Evolutionary conservation across 805 yeast genomes (phyloP).

Genomic region (Tetrapisispora iriomotensis): DNA sequence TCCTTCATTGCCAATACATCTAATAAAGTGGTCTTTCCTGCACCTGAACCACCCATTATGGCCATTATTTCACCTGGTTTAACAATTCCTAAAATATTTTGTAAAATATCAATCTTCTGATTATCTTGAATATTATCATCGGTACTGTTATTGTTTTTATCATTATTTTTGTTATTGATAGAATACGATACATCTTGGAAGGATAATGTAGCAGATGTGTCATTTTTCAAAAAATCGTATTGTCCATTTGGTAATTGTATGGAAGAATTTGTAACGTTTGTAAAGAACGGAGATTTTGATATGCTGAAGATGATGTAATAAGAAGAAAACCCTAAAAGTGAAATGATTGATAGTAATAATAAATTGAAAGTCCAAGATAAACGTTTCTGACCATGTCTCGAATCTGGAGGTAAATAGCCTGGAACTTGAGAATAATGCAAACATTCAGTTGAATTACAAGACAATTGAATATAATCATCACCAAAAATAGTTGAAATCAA

Average conservation of each 20-base stretch:
- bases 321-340: slow-evolving; percentile 29
- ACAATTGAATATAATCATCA: slow-evolving; percentile 77
- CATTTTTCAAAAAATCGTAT: slow-evolving; percentile 35
- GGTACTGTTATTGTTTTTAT: too few relatives aligned
- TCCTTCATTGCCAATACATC: slow-evolving; percentile 81
- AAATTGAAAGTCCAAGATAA: slow-evolving; percentile 33
- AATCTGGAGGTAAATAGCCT: slow-evolving; percentile 62
- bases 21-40: slow-evolving; percentile 89
- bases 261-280: slow-evolving; percentile 14
- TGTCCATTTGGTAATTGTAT: slow-evolving; percentile 18
- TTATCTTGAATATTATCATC: slow-evolving; percentile 5
- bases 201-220: slow-evolving; percentile 60
- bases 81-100: slow-evolving; percentile 61
- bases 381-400: slow-evolving; percentile 20
- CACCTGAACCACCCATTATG: slow-evolving; percentile 98
- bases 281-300: slow-evolving; percentile 54
- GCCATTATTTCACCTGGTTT: slow-evolving; percentile 87
- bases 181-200: slow-evolving; percentile 70
- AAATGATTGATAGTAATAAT: slow-evolving; percentile 32
- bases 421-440: slow-evolving; percentile 87
- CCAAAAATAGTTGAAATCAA: slow-evolving; percentile 86
- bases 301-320: slow-evolving; percentile 34
- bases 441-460: slow-evolving; percentile 85
- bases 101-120: slow-evolving; percentile 38
- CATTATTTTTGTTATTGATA: too few relatives aligned